A percentile compares a stretch with the other conserved stretches of the same genome.
Conservation (phyloP, 257 asterid genomes). For the Paraleonurus japonicus region DNA sequence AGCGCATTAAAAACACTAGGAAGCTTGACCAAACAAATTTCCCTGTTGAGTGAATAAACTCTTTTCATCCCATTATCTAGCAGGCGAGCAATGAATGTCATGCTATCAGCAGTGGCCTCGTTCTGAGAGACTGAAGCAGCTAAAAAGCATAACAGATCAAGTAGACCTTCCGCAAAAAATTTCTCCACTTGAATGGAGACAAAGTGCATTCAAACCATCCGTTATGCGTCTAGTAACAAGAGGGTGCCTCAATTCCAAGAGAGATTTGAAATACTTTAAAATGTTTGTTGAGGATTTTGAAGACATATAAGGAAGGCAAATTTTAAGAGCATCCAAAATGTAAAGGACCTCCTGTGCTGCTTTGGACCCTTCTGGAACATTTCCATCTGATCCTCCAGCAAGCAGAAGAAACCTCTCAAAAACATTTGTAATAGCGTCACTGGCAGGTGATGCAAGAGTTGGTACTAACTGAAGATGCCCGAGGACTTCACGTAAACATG, state of each 20-base stretch:
- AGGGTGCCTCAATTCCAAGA: slow-evolving; percentile 66
- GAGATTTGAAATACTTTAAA: slow-evolving; percentile 71
- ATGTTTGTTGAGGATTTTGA: slow-evolving; percentile 51
- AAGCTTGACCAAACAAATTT: slow-evolving; percentile 80
- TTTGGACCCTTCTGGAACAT: slow-evolving; percentile 59
- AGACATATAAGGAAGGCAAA: slow-evolving; percentile 76
- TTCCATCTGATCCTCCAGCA: slow-evolving; percentile 70
- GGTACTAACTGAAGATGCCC: slow-evolving; percentile 46
- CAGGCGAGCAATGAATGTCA: slow-evolving; percentile 84
- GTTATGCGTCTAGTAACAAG: slow-evolving; percentile 68
- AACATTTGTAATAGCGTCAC: slow-evolving; percentile 66
- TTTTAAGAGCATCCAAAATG: slow-evolving; percentile 77
- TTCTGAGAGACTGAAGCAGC: slow-evolving; percentile 50
- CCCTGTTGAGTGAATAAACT: slow-evolving; percentile 62
- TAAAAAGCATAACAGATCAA: slow-evolving; percentile 71
- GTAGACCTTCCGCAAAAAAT: slow-evolving; percentile 64
- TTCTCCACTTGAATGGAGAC: slow-evolving; percentile 59
- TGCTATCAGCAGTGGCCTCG: slow-evolving; percentile 75
- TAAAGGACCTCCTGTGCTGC: slow-evolving; percentile 81
- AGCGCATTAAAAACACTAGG: slow-evolving; percentile 71
- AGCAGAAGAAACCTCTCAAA: slow-evolving; percentile 81
- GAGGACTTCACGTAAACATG: slow-evolving; percentile 57
- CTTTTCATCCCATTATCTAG: slow-evolving; percentile 77
- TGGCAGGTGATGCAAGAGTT: slow-evolving; percentile 55
- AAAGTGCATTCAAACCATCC: slow-evolving; percentile 65